Conservation (phyloP, 78 protist genomes). For the Pigoraptor vietnamica region DNA sequence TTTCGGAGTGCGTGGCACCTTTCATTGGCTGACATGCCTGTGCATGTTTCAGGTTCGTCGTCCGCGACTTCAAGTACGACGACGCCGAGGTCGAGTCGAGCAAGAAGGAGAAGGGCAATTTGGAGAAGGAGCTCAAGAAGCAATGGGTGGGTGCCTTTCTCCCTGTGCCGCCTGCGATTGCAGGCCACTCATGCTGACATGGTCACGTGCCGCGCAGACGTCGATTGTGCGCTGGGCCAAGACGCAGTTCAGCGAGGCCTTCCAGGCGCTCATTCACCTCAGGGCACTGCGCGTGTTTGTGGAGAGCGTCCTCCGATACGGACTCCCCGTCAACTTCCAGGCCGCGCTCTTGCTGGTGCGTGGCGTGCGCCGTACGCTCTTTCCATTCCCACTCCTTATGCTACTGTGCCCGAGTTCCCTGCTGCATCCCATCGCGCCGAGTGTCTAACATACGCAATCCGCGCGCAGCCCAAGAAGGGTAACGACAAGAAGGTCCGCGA, state of each 20-base stretch:
- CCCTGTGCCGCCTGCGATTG: constrained; percentile 28
- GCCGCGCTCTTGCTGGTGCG: constrained; percentile 38
- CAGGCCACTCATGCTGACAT: constrained; percentile 12
- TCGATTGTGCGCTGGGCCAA: constrained; percentile 72
- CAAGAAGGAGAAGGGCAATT: neutral
- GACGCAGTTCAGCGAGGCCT: constrained; percentile 74
- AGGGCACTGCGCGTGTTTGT: constrained; percentile 76
- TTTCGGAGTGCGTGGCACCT: neutral
- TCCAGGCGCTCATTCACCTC: constrained; percentile 69
- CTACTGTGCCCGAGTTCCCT: no score
- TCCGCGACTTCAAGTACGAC: constrained; percentile 40
- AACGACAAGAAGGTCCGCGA: neutral
- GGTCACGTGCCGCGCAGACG: constrained; percentile 38
- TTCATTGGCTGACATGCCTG: neutral
- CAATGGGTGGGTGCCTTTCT: neutral
- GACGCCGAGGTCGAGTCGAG: neutral
- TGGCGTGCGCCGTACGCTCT: neutral
- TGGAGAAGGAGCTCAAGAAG: constrained; percentile 7
- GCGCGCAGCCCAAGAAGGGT: neutral
- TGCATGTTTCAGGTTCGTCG: constrained; percentile 14
- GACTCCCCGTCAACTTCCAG: constrained; percentile 77
- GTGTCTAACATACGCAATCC: no score
- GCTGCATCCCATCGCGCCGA: no score
- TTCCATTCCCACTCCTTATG: no score
- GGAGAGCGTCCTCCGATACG: constrained; percentile 81